Evolutionary conservation across 495 filamentous ascomycete species (phyloP), one percentile per base, ranked within the genome.

Genomic region (Daldinia concentrica): DNA sequence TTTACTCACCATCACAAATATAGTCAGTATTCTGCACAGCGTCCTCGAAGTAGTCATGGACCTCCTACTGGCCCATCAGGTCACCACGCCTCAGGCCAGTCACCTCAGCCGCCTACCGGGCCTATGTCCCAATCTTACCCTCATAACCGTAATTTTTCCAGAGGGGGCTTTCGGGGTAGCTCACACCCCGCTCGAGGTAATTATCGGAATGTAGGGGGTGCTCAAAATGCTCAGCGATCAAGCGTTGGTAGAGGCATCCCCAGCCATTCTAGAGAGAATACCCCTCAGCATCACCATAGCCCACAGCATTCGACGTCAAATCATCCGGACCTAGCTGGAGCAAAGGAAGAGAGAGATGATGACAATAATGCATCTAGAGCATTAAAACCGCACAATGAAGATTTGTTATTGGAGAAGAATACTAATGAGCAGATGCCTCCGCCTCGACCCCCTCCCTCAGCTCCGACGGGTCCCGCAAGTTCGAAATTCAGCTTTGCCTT

Each of bases 401-500:
- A 91, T 72, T 80, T 88, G 27, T 78, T 83, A 59, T 84, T 82
- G 5, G 75, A 82, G 6, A 81, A 82, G 39, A 75, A 79, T 58
- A 73, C 80, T 48, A 84, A 85, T 30, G 81, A 80, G 58, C 79
- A 82, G 71, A 78, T 74, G 69, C 86, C 86, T 7, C 83, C 86
- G 27, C 75, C 77, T 50, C 82, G 87, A 65, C 78, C 84, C n/a
- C 77, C 85, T 14, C 78, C 83, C 15, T 78, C 81, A 6, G 80
- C 86, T 26, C 82, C 86, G 39, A 83, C 87, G 26, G 80, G 85
- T 74, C 66, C 81, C 57, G 83, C 87, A 85, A 80, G 86, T 84
- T 90, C 89, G 39, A 95, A 93, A 77, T 93, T 97, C 72, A 93
- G 92, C 73, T 97, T 97, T 78, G 91, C 92, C 12, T 90, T 97